These are phyloP conservation scores for Backusella liffmaniae DNA, from an alignment of 192 early-diverging fungal genomes.

Conservation along the genomic window DNA sequence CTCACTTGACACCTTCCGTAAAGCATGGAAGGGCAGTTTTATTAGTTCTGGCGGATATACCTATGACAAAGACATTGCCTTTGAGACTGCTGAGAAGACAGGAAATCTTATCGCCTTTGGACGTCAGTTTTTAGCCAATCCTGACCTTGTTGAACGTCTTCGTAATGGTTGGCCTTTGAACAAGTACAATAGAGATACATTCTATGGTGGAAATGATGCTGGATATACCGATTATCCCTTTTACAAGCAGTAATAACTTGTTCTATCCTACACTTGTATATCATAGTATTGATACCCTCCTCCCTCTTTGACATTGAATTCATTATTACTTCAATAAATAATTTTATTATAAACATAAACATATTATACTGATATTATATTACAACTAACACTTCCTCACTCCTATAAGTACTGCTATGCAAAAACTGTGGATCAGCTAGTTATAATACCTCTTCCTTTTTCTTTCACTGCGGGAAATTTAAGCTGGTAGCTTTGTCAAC, in stretches of 20 bases:
- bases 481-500: no score
- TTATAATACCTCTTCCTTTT: no score
- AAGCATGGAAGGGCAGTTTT: constrained; percentile 18
- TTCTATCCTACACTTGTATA: no score
- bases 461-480: no score
- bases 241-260: neutral
- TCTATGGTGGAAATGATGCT: constrained; percentile 1
- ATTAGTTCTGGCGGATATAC: constrained; percentile 22
- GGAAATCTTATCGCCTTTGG: constrained; percentile 31
- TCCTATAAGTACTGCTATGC: no score
- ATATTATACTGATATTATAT: no score
- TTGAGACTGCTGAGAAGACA: constrained; percentile 4
- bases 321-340: no score
- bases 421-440: no score
- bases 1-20: constrained; percentile 13
- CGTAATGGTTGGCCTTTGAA: constrained; percentile 6
- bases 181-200: constrained; percentile 17
- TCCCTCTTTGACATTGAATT: no score
- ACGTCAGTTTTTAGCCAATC: constrained; percentile 31
- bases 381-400: no score
- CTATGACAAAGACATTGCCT: neutral
- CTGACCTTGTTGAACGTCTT: constrained; percentile 27
- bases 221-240: constrained; percentile 35
- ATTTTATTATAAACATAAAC: no score
- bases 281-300: no score